phyloP scores from a whole-genome alignment of 108 stramenopile genomes.

The Cyclostephanos tholiformis region DNA sequence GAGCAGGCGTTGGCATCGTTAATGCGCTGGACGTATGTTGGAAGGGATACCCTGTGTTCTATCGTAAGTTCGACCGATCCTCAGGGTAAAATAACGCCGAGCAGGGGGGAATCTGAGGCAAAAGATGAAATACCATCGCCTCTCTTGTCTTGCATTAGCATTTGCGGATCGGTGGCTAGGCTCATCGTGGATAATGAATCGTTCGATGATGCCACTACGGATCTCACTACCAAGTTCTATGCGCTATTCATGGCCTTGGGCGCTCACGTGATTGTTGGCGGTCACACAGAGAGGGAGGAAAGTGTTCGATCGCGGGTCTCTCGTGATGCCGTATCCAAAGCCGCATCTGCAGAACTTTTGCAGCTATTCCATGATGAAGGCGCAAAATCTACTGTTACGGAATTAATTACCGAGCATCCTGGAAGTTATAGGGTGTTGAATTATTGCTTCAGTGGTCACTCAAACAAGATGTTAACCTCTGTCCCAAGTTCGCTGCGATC shows the following conservation, averaged over 20 bases:
- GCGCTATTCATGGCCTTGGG: constrained; percentile 34
- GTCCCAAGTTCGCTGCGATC: constrained; percentile 14
- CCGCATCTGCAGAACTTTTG: constrained; percentile 24
- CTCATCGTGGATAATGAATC: constrained; percentile 23
- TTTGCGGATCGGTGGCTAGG: constrained; percentile 37
- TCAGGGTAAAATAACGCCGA: not conserved
- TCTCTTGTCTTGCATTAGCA: constrained; percentile 32
- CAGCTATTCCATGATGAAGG: constrained; percentile 13
- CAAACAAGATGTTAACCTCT: not conserved
- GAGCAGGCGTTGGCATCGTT: constrained; percentile 33
- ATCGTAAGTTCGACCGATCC: constrained; percentile 4
- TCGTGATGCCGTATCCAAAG: constrained; percentile 23
- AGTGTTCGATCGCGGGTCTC: not conserved
- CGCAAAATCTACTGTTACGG: constrained; percentile 2
- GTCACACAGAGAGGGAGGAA: not conserved
- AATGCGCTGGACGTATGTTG: constrained; percentile 40
- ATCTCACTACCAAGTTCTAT: constrained; percentile 21
- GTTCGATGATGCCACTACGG: constrained; percentile 9
- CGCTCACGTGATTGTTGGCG: constrained; percentile 26
- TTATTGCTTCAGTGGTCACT: constrained; percentile 10
- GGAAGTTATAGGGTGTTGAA: constrained; percentile 11
- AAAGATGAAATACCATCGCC: constrained; percentile 5
- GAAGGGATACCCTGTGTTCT: constrained; percentile 34
- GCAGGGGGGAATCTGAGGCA: constrained; percentile 4
- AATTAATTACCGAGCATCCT: constrained; percentile 26